phyloP scores from a whole-genome alignment of 2,329 filamentous ascomycete species.

The Metarhizium humberi region DNA sequence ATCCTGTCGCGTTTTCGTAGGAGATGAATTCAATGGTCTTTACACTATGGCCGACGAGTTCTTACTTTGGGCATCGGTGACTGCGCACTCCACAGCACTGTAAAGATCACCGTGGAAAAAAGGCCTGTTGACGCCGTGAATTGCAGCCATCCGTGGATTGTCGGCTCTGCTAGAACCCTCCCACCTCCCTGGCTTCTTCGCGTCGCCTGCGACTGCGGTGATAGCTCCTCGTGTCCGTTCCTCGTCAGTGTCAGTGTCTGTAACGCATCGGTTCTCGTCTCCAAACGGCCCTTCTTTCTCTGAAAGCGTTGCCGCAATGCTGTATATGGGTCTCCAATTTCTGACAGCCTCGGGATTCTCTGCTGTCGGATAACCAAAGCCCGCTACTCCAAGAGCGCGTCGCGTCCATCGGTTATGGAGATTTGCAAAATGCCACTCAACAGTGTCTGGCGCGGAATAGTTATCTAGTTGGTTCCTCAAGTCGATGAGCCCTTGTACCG shows the following conservation, averaged over 20 bases:
- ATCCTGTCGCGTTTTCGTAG: neutral
- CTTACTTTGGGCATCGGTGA: slow-evolving; percentile 16
- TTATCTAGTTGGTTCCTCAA: slow-evolving; percentile 43
- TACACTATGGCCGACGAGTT: slow-evolving; percentile 7
- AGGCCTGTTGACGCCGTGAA: slow-evolving; percentile 33
- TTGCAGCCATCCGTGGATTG: slow-evolving; percentile 12
- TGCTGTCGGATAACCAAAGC: slow-evolving; percentile 39
- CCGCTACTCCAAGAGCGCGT: slow-evolving; percentile 43
- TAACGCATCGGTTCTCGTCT: neutral
- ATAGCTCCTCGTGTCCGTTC: slow-evolving; percentile 2
- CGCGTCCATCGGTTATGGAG: slow-evolving; percentile 48
- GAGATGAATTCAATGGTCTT: neutral
- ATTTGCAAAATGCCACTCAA: slow-evolving; percentile 46
- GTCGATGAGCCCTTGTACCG: slow-evolving; percentile 47
- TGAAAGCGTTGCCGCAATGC: slow-evolving; percentile 17
- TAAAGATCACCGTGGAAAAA: slow-evolving; percentile 38
- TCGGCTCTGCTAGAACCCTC: neutral
- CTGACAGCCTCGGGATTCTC: slow-evolving; percentile 16
- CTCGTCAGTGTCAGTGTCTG: slow-evolving; percentile 8
- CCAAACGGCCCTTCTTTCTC: slow-evolving; percentile 9
- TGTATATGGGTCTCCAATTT: slow-evolving; percentile 25
- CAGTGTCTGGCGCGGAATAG: slow-evolving; percentile 36
- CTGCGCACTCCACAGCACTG: slow-evolving; percentile 29
- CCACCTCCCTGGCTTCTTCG: neutral
- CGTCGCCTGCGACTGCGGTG: slow-evolving; percentile 1